These are phyloP conservation scores for Biscutella laevigata DNA, from an alignment of 441 rosid species.

Conservation along the genomic window DNA sequence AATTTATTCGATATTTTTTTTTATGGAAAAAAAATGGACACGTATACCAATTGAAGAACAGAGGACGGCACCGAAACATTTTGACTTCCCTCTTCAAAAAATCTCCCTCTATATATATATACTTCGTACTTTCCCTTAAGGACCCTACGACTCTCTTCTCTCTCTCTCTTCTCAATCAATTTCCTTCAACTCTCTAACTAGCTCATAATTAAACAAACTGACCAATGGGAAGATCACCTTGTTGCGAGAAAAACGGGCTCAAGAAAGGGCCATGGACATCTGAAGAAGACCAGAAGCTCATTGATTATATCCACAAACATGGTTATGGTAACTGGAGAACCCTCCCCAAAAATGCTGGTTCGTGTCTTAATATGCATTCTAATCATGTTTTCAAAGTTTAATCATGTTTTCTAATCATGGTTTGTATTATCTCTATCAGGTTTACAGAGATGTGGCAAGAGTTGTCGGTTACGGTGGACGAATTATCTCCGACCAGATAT, in stretches of 20 bases:
- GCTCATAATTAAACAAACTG: background rate
- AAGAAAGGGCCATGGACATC: constrained; percentile 71
- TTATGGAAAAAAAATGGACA: constrained; percentile 29
- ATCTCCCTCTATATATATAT: too few relatives aligned
- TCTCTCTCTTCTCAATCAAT: constrained; percentile 8
- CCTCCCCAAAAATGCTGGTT: constrained; percentile 62
- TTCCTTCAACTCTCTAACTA: constrained; percentile 11
- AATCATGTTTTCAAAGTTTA: background rate
- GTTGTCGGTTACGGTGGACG: constrained; percentile 62
- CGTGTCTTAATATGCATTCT: background rate
- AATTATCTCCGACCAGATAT: constrained; percentile 61
- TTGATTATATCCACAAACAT: constrained; percentile 45
- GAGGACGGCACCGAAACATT: constrained; percentile 88
- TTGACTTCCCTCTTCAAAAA: constrained; percentile 53
- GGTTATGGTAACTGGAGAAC: constrained; percentile 70
- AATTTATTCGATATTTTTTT: background rate
- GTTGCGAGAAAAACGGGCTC: constrained; percentile 57
- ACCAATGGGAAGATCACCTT: constrained; percentile 50
- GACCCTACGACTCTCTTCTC: constrained; percentile 28
- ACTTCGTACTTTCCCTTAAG: constrained; percentile 19
- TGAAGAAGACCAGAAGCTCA: constrained; percentile 54
- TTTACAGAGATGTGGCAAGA: constrained; percentile 60
- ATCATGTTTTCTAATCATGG: too few relatives aligned
- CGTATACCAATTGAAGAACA: constrained; percentile 34
- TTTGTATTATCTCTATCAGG: constrained; percentile 38